Base-by-base conservation (phyloP, 2,329 filamentous ascomycete species). In the Sporothrix brunneoviolacea region DNA sequence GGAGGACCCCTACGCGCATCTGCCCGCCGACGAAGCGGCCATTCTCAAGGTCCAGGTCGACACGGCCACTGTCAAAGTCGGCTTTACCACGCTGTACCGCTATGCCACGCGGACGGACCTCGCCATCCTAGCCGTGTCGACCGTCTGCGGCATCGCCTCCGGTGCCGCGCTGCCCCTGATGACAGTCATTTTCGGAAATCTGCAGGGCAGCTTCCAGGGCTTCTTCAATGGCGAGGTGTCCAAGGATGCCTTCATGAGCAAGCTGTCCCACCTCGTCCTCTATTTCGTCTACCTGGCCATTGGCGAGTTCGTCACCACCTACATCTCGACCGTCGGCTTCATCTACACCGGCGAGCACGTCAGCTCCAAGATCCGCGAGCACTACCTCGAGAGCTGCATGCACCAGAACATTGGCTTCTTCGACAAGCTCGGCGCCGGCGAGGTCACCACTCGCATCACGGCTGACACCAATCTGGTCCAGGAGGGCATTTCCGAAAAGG, bases 381-480 rank as follows among this genome's bases (percentile, higher is more conserved):
- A 88, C 58, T 97, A 97, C 60, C 78, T 98, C 7, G 78, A 83
- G 59, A 88, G 86, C 55, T 91, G 90, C 62, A 72, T 95, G 71
- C 81, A 82, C 54, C 90, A 95, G 65, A 95, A 95, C 64, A 91
- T 95, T 64, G 90, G 82, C 40, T 95, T 88, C 67, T 95, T 94
- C 68, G 93, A 97, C 67, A 93, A 93, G 62, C 77, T 95, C 13
- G 91, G 91, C 46, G 86, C 90, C 30, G 91, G 91, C 52, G 93
- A 96, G 68, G 88, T 97, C 54, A 95, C 91, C 0, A 95, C 91
- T 1, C 84, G 91, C 56, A 95, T 96, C 59, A 97, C 91, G 0
- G 85, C 91, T 10, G 91, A 97, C 65, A 95, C 89, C 39, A 96
- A 95, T 61, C 73, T 95, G 48, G 84, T 97, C 50, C 91, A 96